A percentile compares a stretch with the other conserved stretches of the same genome.
Conservation (phyloP, 257 asterid species). For the Cordia subcordata region DNA sequence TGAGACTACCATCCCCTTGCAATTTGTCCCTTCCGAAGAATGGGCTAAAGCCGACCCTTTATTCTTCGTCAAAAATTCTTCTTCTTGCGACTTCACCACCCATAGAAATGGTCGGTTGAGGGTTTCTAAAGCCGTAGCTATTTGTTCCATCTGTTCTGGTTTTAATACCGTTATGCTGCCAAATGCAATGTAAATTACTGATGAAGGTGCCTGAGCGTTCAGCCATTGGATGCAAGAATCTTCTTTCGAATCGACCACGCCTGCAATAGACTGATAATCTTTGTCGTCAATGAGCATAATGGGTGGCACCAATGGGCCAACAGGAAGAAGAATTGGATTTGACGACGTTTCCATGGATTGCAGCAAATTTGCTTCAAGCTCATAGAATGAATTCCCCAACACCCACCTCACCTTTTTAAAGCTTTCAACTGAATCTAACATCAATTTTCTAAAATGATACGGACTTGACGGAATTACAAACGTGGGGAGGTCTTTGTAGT, state of each 20-base stretch:
- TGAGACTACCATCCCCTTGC: background rate
- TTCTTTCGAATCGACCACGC: background rate
- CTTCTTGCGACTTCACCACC: background rate
- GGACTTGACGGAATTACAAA: background rate
- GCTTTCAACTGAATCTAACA: background rate
- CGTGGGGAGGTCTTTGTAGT: background rate
- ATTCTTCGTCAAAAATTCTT: background rate
- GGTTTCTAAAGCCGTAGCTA: background rate
- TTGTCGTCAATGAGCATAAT: too few species aligned
- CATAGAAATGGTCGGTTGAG: background rate
- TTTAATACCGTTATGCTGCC: background rate
- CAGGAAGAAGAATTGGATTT: background rate
- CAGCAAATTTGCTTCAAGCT: background rate
- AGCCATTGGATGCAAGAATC: background rate
- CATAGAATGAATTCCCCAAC: background rate
- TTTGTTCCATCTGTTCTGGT: background rate
- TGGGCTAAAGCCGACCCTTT: too few species aligned
- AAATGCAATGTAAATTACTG: background rate
- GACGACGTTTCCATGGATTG: background rate
- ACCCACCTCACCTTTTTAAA: background rate
- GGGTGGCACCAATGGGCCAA: background rate
- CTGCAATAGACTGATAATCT: too few species aligned
- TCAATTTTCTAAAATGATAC: background rate
- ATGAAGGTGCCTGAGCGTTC: background rate
- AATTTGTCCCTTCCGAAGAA: background rate